Base-by-base conservation (phyloP, 495 filamentous ascomycete species). In the Neurospora tetraspora region DNA sequence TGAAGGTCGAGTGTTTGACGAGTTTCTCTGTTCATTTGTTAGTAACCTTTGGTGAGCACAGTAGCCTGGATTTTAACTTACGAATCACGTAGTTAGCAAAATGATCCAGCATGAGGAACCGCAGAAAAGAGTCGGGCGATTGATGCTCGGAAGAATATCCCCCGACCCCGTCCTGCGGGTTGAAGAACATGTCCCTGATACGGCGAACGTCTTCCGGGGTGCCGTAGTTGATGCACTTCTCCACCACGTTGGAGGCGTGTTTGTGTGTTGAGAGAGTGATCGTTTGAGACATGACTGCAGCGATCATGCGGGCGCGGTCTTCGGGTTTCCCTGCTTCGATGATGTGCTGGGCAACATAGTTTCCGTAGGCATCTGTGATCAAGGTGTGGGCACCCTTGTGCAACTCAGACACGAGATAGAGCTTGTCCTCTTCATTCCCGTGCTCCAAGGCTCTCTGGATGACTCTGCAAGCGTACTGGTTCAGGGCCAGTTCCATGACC, bases 71-170 rank as follows among this genome's bases (percentile, higher is more conserved):
- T 12, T 3, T 69, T 38, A 40, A 90, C 95, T 88, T 89, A 97
- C 94, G 96, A 73, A 99, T 91, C 18, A 98, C 96, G 79, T 99
- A 99, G 80, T 99, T 99, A 53, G 93, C 96, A 80, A 91, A 99
- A 73, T 92, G 91, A 78, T 99, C 96, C 73, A 91, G 92, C 86
- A 98, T 95, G 78, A 98, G 81, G 11, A 87, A 85, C 70, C 91
- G 85, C 11, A 98, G 82, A 20, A 89, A 87, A 75, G 85, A 91
- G 70, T 91, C 89, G 11, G 90, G 53, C 31, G 53, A 65, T 12
- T 65, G 53, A 9, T 65, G 12, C 5, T 65, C 27, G 23, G 53
- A 31, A 14, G 53, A 65, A 65, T 65, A 65, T 18, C 53, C 53
- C 1, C 53, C 53, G 16, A 65, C 90, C 31, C 91, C 87, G 4